Conservation (phyloP, 2,329 filamentous ascomycete species). For the Stemphylium lycopersici region DNA sequence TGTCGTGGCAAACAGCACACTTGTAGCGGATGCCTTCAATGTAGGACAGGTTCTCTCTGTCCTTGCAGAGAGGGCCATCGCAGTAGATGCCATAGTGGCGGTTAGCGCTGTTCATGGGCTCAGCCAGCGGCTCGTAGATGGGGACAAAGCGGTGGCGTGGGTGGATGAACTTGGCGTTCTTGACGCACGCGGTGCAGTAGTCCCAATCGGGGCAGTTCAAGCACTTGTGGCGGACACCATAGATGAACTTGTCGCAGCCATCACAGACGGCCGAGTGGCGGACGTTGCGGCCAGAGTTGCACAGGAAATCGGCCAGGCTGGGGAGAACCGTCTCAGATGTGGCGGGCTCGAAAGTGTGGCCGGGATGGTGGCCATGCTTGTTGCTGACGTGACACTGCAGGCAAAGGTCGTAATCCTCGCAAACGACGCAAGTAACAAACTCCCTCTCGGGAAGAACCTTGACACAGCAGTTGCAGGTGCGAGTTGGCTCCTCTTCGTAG, state of each 20-base stretch:
- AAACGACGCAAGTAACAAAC: conserved; percentile 84
- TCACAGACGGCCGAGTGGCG: conserved; percentile 91
- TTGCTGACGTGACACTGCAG: conserved; percentile 76
- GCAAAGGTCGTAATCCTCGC: conserved; percentile 93
- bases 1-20: conserved; percentile 93
- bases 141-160: conserved; percentile 86
- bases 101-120: conserved; percentile 53
- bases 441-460: conserved; percentile 74
- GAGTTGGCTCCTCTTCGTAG: conserved; percentile 54
- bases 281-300: conserved; percentile 79
- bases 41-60: conserved; percentile 60
- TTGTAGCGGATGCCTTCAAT: conserved; percentile 93
- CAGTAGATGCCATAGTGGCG: conserved; percentile 89
- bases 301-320: conserved; percentile 70
- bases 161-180: conserved; percentile 71
- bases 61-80: conserved; percentile 85
- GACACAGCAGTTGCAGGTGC: conserved; percentile 77
- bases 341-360: conserved; percentile 77
- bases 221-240: conserved; percentile 94
- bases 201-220: conserved; percentile 97
- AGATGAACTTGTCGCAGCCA: conserved; percentile 86
- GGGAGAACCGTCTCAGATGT: conserved; percentile 62
- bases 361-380: conserved; percentile 89
- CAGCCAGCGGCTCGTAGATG: conserved; percentile 75
- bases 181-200: conserved; percentile 80